A percentile compares a stretch with the other conserved stretches of the same genome.
Evolutionary conservation across 192 early-diverging fungal genomes (phyloP).

Genomic region (Coemansia reversa): DNA sequence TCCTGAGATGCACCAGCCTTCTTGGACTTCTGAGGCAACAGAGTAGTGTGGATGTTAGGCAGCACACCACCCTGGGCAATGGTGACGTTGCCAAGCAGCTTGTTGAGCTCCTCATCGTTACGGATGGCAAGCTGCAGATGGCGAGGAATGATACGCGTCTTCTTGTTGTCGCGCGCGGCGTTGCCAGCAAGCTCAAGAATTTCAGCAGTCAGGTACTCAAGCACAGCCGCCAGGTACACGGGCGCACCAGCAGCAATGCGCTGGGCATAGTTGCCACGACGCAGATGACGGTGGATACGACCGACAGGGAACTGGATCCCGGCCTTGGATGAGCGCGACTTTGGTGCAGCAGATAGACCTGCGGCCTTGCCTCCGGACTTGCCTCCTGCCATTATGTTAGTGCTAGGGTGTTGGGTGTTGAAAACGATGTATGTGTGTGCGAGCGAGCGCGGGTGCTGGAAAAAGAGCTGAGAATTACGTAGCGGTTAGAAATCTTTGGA

Average conservation of each 20-base stretch:
- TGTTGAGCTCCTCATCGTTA: conserved; percentile 95
- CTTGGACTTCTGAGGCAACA: conserved; percentile 81
- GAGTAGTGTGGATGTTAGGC: conserved; percentile 86
- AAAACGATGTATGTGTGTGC: no score
- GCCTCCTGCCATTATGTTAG: conserved; percentile 63
- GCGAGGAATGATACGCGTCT: conserved; percentile 93
- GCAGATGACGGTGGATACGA: conserved; percentile 92
- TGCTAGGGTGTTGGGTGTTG: no score
- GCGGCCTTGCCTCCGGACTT: conserved; percentile 76
- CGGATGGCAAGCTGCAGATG: conserved; percentile 73
- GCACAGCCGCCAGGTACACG: conserved; percentile 94
- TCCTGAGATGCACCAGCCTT: conserved; percentile 65
- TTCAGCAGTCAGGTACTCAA: no score
- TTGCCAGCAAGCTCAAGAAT: conserved; percentile 96
- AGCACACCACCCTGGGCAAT: conserved; percentile 94
- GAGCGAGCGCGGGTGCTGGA: no score
- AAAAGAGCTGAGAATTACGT: no score
- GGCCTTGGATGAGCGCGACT: conserved; percentile 85
- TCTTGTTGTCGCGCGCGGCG: conserved; percentile 93
- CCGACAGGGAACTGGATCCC: no score
- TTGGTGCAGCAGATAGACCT: conserved; percentile 47
- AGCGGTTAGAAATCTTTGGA: no score
- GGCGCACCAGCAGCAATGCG: conserved; percentile 91
- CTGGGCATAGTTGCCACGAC: conserved; percentile 93
- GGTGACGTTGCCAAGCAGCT: conserved; percentile 84